phyloP scores from a whole-genome alignment of 164 flowering plant genomes.

The Vitis riparia region DNA sequence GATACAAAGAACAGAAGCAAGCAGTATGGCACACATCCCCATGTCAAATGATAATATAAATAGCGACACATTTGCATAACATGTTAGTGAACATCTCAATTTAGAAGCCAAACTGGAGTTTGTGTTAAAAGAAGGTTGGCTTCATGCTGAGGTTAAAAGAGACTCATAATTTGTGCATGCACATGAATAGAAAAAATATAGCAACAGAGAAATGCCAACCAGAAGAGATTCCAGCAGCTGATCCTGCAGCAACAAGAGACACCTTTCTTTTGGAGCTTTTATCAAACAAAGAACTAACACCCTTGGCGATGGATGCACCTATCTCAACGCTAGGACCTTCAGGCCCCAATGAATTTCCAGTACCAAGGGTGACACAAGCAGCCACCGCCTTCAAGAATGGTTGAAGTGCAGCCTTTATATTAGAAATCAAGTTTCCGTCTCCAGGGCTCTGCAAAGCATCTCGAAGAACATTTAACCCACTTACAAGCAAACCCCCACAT shows the following conservation, averaged over 20 bases:
- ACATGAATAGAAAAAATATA: not conserved
- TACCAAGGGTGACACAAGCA: slow-evolving; percentile 84
- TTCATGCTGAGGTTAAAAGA: no score
- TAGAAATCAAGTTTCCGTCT: slow-evolving; percentile 5
- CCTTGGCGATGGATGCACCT: slow-evolving; percentile 82
- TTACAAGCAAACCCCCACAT: slow-evolving; percentile 76
- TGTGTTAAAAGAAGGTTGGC: no score
- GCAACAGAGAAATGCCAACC: slow-evolving; percentile 39
- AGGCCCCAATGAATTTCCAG: slow-evolving; percentile 93
- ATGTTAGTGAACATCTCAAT: no score
- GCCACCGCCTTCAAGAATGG: slow-evolving; percentile 76
- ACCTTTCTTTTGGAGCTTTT: slow-evolving; percentile 43
- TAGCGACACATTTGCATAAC: no score
- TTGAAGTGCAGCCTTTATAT: slow-evolving; percentile 39
- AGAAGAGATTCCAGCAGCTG: slow-evolving; percentile 94
- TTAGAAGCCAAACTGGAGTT: no score
- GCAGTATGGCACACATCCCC: not conserved
- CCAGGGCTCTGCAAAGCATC: slow-evolving; percentile 25
- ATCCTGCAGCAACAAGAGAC: slow-evolving; percentile 88
- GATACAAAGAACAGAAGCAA: not conserved
- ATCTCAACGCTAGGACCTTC: slow-evolving; percentile 99
- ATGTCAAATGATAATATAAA: not conserved
- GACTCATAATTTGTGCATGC: not conserved
- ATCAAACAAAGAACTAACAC: slow-evolving; percentile 47
- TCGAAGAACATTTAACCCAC: slow-evolving; percentile 49